A percentile compares a stretch with the other conserved stretches of the same genome.
Evolutionary conservation across 805 yeast species (phyloP).

Genomic region (Candida ulmi): DNA sequence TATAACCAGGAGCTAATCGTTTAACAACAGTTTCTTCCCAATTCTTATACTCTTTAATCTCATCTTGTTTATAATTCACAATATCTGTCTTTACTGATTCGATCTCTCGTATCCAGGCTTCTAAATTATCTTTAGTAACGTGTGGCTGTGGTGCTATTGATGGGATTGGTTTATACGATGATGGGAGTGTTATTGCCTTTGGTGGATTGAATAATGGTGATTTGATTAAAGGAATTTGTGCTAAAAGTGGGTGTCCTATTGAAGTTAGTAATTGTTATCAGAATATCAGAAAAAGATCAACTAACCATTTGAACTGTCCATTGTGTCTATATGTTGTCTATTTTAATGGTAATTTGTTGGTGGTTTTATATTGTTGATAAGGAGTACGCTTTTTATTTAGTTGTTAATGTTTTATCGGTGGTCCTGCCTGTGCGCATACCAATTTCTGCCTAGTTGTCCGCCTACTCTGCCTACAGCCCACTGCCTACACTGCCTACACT

Average conservation of each 20-base stretch:
- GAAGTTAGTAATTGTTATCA: background rate
- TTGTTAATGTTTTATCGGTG: too few species aligned
- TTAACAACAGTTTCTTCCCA: slow-evolving; percentile 28
- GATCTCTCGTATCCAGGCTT: slow-evolving; percentile 28
- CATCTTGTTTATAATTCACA: slow-evolving; percentile 19
- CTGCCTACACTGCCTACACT: too few species aligned
- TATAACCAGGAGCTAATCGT: slow-evolving; percentile 38
- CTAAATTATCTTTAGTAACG: slow-evolving; percentile 23
- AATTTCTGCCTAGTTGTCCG: too few species aligned
- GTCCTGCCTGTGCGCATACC: too few species aligned
- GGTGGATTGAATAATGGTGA: slow-evolving; percentile 51
- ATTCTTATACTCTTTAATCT: slow-evolving; percentile 19
- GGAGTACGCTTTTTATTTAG: too few species aligned
- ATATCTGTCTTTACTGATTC: slow-evolving; percentile 23
- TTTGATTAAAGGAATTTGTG: slow-evolving; percentile 50
- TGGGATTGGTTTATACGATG: slow-evolving; percentile 38
- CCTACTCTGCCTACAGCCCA: too few species aligned
- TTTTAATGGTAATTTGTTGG: too few species aligned
- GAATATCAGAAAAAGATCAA: background rate
- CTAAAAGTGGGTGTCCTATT: slow-evolving; percentile 40
- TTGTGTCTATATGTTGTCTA: too few species aligned
- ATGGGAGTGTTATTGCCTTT: slow-evolving; percentile 46
- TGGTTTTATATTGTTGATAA: too few species aligned
- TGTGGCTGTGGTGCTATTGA: slow-evolving; percentile 27
- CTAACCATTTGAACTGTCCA: background rate